Evolutionary conservation across 768 basidiomycete genomes (phyloP).

Genomic region (Lactarius akahatsu): DNA sequence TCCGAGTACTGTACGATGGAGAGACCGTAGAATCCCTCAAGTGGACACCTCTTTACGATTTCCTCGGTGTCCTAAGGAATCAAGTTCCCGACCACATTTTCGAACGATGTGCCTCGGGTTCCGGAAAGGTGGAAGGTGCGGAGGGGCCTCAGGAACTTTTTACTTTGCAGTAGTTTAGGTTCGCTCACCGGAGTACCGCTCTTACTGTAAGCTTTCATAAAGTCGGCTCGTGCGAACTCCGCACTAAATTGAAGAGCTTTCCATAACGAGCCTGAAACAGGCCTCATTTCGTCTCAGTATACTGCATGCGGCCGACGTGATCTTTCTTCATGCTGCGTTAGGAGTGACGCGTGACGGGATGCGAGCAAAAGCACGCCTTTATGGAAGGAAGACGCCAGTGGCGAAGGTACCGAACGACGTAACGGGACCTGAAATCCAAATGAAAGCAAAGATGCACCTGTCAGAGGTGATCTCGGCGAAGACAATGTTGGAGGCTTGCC

Average conservation of each 20-base stretch:
- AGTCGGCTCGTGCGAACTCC: neutral
- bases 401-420: too few species aligned
- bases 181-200: neutral
- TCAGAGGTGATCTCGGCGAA: neutral
- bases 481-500: too few species aligned
- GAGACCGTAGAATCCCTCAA: slow-evolving; percentile 37
- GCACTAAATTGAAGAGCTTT: neutral
- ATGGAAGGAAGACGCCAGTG: too few species aligned
- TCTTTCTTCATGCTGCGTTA: too few species aligned
- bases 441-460: neutral
- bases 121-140: neutral
- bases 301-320: neutral
- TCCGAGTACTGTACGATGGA: slow-evolving; percentile 47
- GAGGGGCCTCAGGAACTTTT: neutral
- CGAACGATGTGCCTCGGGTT: slow-evolving; percentile 23
- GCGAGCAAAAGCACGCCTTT: too few species aligned
- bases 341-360: too few species aligned
- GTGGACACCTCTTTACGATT: slow-evolving; percentile 39
- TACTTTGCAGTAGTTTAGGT: neutral
- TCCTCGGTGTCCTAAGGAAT: slow-evolving; percentile 36
- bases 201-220: neutral
- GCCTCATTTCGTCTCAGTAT: neutral
- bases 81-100: slow-evolving; percentile 40
- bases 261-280: too few species aligned
- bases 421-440: neutral